Base-by-base conservation (phyloP, 257 asterid species). In the Lycium ferocissimum region DNA sequence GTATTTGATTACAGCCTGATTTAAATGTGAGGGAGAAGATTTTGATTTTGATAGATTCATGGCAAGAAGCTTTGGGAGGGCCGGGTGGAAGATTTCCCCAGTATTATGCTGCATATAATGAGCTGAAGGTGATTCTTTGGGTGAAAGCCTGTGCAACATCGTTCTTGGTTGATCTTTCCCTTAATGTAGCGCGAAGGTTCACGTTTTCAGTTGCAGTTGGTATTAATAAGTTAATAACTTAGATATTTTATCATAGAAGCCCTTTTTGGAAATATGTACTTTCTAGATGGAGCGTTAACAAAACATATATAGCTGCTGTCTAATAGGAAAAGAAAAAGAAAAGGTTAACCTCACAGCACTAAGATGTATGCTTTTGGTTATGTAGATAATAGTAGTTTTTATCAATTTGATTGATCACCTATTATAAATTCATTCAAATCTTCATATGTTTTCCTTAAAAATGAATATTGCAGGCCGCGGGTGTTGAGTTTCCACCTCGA, bases 31-130 rank as follows among this genome's bases (percentile, higher is more conserved):
- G 98, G 89, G 99, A 97, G 94, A 97, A 97, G 94, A 95, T 97
- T 84, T 92, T 97, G 82, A 88, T 86, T 85, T 84, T 97, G 94
- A 90, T 97, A 63, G 99, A 97, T 90, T 84, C 96, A 82, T 95
- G 98, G 98, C 99, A 97, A 92, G 98, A 90, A 90, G 98, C 98
- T 84, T 87, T 95, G 69, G 98, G 98, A 80, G 99, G 99, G 9
- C 89, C 95, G 9, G 80, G 90, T 84, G 99, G 96, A 86, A 91
- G 92, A 92, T 95, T 93, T 90, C 98, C 98, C 85, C 99, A 95
- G 85, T 97, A 91, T 83, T 85, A 88, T 88, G 92, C 95, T 90
- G 97, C 99, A 85, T 97, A 94, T 90, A 95, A 91, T 86, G 99
- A 97, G 91, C 89, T 97, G 89, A 92, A 87, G 98, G 99, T 95